A percentile compares a stretch with the other conserved stretches of the same genome.
Evolutionary conservation across 2,329 filamentous ascomycete genomes (phyloP).

Genomic region (Epichloe gansuensis): DNA sequence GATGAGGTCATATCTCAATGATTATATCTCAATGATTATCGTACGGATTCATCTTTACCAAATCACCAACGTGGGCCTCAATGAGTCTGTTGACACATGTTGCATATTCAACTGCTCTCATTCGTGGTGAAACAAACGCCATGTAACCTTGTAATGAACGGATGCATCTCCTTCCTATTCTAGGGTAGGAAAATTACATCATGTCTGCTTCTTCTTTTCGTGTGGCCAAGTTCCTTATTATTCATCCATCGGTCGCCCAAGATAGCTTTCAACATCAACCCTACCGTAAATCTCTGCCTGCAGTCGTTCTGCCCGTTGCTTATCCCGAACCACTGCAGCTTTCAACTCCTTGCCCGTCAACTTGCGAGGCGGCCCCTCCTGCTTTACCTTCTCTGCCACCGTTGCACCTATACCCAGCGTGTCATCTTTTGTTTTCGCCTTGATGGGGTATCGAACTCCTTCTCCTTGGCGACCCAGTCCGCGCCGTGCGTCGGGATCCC

Average conservation of each 20-base stretch:
- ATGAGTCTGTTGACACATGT: too few relatives aligned
- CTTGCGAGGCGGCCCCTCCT: conserved; percentile 41
- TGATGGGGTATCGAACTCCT: conserved; percentile 66
- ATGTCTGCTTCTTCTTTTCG: neutral
- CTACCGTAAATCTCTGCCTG: conserved; percentile 60
- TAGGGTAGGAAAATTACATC: neutral
- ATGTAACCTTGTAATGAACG: too few relatives aligned
- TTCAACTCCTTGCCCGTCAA: conserved; percentile 41
- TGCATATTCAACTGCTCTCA: too few relatives aligned
- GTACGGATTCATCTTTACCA: too few relatives aligned
- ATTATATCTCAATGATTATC: neutral
- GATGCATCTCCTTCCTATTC: too few relatives aligned
- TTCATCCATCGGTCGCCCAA: conserved; percentile 32
- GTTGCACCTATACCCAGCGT: conserved; percentile 57
- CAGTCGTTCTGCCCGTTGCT: conserved; percentile 47
- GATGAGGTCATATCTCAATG: neutral
- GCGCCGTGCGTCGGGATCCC: conserved; percentile 57
- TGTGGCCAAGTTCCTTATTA: neutral
- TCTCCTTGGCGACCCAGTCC: conserved; percentile 61
- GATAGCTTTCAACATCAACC: conserved; percentile 63
- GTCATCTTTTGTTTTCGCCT: conserved; percentile 57
- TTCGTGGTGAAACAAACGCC: too few relatives aligned
- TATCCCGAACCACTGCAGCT: conserved; percentile 33
- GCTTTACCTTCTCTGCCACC: conserved; percentile 16
- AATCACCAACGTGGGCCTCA: too few relatives aligned